Percentiles rank a stretch among this genome's conserved stretches.
These are phyloP conservation scores for Ceratonia siliqua DNA, from an alignment of 306 rosid genomes.

Conservation along the genomic window DNA sequence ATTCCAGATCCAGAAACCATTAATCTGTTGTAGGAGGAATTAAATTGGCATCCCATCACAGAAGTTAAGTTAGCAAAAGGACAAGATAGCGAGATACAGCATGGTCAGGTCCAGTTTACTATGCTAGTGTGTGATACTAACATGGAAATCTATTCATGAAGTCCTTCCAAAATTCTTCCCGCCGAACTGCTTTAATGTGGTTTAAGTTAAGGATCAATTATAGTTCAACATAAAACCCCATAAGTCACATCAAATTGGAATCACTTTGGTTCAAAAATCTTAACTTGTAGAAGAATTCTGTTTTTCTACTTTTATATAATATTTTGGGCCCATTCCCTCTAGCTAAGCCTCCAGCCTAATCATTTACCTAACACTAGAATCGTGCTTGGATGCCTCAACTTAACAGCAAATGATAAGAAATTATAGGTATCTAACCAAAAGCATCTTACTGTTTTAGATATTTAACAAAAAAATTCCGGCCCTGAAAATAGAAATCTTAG, in stretches of 20 bases:
- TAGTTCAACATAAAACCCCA: neutral
- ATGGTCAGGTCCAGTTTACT: neutral
- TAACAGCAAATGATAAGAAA: neutral
- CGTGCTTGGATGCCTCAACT: neutral
- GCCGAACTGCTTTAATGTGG: neutral
- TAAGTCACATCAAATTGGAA: neutral
- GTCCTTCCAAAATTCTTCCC: neutral
- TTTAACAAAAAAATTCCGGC: neutral
- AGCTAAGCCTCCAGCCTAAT: neutral
- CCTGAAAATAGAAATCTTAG: neutral
- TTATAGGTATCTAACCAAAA: neutral
- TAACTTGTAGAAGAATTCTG: neutral
- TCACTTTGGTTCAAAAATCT: neutral
- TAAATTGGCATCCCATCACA: conserved; percentile 4
- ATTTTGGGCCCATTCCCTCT: neutral
- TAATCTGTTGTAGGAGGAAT: neutral
- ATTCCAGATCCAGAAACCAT: neutral
- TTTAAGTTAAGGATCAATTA: neutral
- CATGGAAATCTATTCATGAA: conserved; percentile 8
- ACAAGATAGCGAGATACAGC: neutral
- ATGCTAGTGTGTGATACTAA: neutral
- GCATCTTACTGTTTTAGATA: neutral
- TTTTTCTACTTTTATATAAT: neutral
- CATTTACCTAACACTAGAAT: neutral
- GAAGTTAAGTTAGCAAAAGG: neutral